Evolutionary conservation across 768 basidiomycete genomes (phyloP).

Genomic region (Artomyces pyxidatus): DNA sequence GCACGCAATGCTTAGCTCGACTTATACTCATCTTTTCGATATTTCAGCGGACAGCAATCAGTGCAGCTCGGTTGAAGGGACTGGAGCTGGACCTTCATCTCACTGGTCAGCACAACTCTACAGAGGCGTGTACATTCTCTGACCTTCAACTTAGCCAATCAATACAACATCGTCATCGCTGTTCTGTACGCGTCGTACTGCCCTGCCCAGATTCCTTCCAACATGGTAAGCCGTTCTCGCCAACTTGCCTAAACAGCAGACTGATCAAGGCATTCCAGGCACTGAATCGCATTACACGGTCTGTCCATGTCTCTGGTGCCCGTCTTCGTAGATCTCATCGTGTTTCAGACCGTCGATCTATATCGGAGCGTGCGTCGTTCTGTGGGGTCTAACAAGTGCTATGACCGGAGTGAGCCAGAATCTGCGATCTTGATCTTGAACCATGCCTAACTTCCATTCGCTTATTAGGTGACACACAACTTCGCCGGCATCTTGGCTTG

Average conservation of each 20-base stretch:
- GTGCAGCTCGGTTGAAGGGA: constrained; percentile 32
- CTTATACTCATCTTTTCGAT: too few species aligned
- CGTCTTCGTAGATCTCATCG: neutral
- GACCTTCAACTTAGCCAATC: constrained; percentile 43
- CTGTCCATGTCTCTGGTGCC: neutral
- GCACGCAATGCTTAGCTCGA: neutral
- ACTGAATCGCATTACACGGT: too few species aligned
- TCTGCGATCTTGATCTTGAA: neutral
- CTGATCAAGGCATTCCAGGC: too few species aligned
- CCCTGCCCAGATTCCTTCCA: constrained; percentile 59
- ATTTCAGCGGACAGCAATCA: constrained; percentile 31
- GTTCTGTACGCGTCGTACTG: constrained; percentile 52
- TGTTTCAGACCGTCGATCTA: constrained; percentile 47
- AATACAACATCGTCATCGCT: constrained; percentile 45
- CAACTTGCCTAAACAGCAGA: neutral
- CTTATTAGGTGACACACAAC: constrained; percentile 48
- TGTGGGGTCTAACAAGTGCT: constrained; percentile 58
- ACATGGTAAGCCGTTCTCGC: constrained; percentile 52
- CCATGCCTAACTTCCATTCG: too few species aligned
- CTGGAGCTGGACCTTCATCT: constrained; percentile 29
- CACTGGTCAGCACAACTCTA: too few species aligned
- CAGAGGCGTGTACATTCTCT: too few species aligned
- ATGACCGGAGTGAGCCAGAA: constrained; percentile 45
- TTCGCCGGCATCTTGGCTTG: constrained; percentile 48
- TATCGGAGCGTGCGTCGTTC: constrained; percentile 49